Conservation (phyloP, 139 green algal species). For the Trebouxia sp. region DNA sequence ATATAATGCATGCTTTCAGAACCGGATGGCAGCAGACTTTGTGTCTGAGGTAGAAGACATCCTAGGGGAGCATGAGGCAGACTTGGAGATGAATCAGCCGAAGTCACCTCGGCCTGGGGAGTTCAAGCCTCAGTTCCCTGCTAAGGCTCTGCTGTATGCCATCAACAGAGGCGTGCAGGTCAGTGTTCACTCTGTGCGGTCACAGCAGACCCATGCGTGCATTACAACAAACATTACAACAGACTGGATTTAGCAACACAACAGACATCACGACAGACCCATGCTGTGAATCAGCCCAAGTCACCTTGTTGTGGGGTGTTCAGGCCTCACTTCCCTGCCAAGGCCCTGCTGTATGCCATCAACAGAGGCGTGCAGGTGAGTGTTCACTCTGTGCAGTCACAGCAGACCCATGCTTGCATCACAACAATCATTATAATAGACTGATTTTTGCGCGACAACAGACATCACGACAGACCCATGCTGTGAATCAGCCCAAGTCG, state of each 20-base stretch:
- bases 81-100: constrained; percentile 32
- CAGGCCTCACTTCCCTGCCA: constrained; percentile 15
- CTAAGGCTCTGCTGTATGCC: constrained; percentile 27
- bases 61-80: constrained; percentile 49
- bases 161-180: constrained; percentile 41
- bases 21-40: constrained; percentile 62
- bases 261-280: no score
- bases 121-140: neutral
- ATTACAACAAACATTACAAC: no score
- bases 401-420: no score
- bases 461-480: no score
- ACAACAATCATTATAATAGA: no score
- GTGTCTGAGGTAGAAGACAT: constrained; percentile 51
- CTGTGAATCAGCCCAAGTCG: constrained; percentile 20
- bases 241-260: no score
- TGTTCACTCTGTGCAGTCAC: no score
- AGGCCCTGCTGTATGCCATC: constrained; percentile 46
- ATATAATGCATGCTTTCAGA: constrained; percentile 7
- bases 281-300: constrained; percentile 15
- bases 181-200: no score
- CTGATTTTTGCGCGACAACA: no score
- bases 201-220: no score
- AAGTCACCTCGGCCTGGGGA: neutral
- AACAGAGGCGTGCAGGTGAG: constrained; percentile 34
- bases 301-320: neutral